These are phyloP conservation scores for Pestalotiopsis sp. DNA, from an alignment of 2,329 filamentous ascomycete species.

Conservation along the genomic window DNA sequence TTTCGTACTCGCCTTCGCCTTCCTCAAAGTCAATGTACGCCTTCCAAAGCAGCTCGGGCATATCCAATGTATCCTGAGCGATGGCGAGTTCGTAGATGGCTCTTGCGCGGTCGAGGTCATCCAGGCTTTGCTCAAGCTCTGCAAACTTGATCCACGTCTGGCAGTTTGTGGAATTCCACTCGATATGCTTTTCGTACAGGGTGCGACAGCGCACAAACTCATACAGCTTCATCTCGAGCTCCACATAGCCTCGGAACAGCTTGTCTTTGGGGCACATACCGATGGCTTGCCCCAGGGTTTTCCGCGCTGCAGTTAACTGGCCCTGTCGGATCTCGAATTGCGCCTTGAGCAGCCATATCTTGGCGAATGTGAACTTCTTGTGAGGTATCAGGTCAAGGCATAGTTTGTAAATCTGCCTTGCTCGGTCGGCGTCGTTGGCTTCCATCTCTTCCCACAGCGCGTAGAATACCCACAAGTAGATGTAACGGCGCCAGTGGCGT, in stretches of 20 bases:
- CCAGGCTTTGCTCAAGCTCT: constrained; percentile 86
- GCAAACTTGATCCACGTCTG: constrained; percentile 97
- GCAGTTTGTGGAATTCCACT: constrained; percentile 88
- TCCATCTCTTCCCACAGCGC: constrained; percentile 93
- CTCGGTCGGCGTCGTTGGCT: constrained; percentile 75
- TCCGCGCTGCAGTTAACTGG: constrained; percentile 78
- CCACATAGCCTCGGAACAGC: constrained; percentile 90
- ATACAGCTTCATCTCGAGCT: constrained; percentile 89
- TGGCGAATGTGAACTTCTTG: constrained; percentile 96
- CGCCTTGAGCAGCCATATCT: constrained; percentile 91
- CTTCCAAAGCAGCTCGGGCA: constrained; percentile 98
- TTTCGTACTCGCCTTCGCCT: constrained; percentile 87
- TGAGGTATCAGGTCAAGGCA: constrained; percentile 89
- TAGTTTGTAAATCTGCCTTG: constrained; percentile 87
- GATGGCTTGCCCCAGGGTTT: constrained; percentile 86
- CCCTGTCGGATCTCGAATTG: constrained; percentile 91
- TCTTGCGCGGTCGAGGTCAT: constrained; percentile 84
- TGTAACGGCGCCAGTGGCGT: constrained; percentile 94
- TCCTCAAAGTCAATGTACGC: constrained; percentile 99
- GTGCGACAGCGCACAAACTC: constrained; percentile 91
- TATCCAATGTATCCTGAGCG: constrained; percentile 81
- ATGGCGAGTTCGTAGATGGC: constrained; percentile 93
- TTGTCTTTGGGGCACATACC: constrained; percentile 97
- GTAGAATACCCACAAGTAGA: constrained; percentile 98
- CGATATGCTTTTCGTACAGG: constrained; percentile 90